phyloP scores from a whole-genome alignment of 2,329 filamentous ascomycete species.

The Beauveria australis region DNA sequence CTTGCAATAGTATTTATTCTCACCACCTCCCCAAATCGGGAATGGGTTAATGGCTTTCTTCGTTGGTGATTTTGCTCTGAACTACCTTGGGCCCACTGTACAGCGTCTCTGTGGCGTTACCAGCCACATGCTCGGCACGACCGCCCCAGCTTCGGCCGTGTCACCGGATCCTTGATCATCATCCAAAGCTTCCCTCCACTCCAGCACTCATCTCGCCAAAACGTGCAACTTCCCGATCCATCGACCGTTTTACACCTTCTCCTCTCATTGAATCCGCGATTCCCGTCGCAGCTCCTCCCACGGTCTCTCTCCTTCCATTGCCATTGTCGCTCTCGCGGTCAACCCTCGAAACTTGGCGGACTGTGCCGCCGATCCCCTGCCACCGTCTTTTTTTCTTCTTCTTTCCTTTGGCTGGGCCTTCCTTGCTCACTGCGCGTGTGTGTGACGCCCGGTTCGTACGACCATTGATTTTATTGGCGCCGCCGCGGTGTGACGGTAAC shows the following conservation, averaged over 20 bases:
- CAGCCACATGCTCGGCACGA: constrained; percentile 5
- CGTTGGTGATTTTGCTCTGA: no score
- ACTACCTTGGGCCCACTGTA: no score
- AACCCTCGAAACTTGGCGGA: background rate
- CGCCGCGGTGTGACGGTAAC: constrained; percentile 2
- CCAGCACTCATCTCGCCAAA: background rate
- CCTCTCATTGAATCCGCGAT: background rate
- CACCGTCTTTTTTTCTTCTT: background rate
- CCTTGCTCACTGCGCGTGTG: background rate
- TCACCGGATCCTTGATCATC: background rate
- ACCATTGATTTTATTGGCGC: background rate
- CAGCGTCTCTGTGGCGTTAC: background rate
- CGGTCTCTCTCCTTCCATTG: no score
- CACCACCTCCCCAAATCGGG: no score
- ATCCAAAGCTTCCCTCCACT: background rate
- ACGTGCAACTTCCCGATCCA: background rate
- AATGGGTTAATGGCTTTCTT: no score
- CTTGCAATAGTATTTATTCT: no score
- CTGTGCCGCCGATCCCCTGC: constrained; percentile 1
- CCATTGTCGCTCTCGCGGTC: no score
- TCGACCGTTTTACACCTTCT: background rate
- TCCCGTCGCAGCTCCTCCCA: no score
- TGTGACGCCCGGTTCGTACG: background rate
- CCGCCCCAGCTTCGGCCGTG: constrained; percentile 1
- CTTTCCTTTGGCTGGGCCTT: background rate